phyloP scores from a whole-genome alignment of 2,329 filamentous ascomycete species.

The Coniochaeta sp. region DNA sequence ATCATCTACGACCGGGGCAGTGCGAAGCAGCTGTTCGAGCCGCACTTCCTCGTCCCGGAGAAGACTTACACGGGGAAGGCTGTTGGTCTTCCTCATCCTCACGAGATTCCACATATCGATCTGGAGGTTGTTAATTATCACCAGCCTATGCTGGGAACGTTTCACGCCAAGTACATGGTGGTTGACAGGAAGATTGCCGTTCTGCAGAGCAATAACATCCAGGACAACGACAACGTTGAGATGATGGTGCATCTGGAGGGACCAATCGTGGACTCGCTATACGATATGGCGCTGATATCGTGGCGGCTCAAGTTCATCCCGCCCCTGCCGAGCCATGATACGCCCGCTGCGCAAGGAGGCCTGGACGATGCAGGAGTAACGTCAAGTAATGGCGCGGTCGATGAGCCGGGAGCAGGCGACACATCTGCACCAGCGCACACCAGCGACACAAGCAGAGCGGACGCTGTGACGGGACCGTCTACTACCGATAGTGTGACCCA shows the following conservation, averaged over 20 bases:
- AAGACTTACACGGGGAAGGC: constrained; percentile 50
- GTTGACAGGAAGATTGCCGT: constrained; percentile 66
- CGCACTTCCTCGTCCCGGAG: constrained; percentile 53
- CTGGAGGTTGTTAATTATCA: constrained; percentile 70
- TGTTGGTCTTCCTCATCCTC: constrained; percentile 52
- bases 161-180: constrained; percentile 72
- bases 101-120: constrained; percentile 65
- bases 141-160: constrained; percentile 61
- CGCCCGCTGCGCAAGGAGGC: constrained; percentile 34
- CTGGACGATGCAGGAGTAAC: constrained; percentile 5
- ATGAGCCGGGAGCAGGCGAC: constrained; percentile 10
- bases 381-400: constrained; percentile 13
- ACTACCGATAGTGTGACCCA: constrained; percentile 14
- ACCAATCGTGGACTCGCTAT: constrained; percentile 67
- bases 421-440: constrained; percentile 5
- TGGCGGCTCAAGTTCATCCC: constrained; percentile 61
- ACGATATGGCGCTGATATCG: constrained; percentile 66
- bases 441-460: constrained; percentile 9
- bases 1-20: constrained; percentile 69
- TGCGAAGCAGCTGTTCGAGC: constrained; percentile 56
- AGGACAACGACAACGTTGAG: constrained; percentile 73
- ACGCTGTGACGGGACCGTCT: constrained; percentile 13
- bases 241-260: constrained; percentile 76
- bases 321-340: constrained; percentile 47
- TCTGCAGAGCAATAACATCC: constrained; percentile 72